A percentile compares a stretch with the other conserved stretches of the same genome.
These are phyloP conservation scores for Syncephalis plumigaleata DNA, from an alignment of 371 early-diverging fungal genomes.

Conservation along the genomic window DNA sequence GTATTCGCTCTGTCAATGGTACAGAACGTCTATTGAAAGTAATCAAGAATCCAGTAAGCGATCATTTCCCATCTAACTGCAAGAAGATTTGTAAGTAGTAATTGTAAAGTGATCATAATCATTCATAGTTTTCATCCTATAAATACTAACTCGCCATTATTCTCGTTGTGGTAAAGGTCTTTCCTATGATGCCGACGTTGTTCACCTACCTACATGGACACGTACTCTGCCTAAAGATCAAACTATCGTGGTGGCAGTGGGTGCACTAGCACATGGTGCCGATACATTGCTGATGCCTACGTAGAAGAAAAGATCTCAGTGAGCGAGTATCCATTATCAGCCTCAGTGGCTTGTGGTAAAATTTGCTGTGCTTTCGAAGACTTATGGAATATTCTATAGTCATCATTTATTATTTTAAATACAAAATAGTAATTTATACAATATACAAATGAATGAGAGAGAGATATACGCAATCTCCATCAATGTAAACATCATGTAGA, in stretches of 20 bases:
- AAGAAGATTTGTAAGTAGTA: conserved; percentile 52
- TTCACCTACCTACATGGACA: conserved; percentile 63
- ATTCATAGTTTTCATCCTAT: not conserved
- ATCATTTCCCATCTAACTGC: conserved; percentile 83
- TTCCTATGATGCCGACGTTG: conserved; percentile 82
- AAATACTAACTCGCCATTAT: not conserved
- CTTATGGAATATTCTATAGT: conserved; percentile 67
- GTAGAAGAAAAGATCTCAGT: conserved; percentile 92
- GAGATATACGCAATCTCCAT: too few relatives aligned
- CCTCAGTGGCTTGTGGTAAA: conserved; percentile 89
- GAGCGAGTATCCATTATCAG: conserved; percentile 88
- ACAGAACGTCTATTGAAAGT: conserved; percentile 87
- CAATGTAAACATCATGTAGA: too few relatives aligned
- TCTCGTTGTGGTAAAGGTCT: conserved; percentile 29
- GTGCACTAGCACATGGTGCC: conserved; percentile 93
- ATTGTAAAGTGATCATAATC: not conserved
- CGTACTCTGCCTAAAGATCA: conserved; percentile 60
- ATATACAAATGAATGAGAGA: too few relatives aligned
- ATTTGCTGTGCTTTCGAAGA: conserved; percentile 73
- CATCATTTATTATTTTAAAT: not conserved
- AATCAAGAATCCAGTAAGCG: conserved; percentile 88
- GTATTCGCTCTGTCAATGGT: conserved; percentile 82
- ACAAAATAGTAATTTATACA: too few relatives aligned
- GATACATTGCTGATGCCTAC: conserved; percentile 86
- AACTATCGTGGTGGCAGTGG: conserved; percentile 78